Base-by-base conservation (phyloP, 441 rosid genomes). In the Omphalea diandra region DNA sequence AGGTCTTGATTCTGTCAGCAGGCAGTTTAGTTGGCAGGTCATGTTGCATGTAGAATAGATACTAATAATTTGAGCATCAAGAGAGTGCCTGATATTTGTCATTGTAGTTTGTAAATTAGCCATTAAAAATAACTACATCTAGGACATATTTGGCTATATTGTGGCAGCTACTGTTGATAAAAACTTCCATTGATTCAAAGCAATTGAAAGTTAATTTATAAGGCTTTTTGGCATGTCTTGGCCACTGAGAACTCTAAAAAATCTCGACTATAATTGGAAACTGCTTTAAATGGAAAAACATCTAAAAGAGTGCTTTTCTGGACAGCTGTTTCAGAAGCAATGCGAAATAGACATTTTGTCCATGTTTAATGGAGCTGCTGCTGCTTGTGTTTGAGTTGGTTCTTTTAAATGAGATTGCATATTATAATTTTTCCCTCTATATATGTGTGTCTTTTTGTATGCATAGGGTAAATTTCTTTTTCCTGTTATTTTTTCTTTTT, bases 401-500 rank as follows among this genome's bases (percentile, higher is more conserved):
- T 43, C 32, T 50, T 43, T 43, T 59, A 32, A 20, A 50, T 7
- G 4, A 38, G 58, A 10, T 14, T 6, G 31, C 29, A 18, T 53
- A 2, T 40, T 12, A 32, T 44, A 33, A 11, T 50, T n/a, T n/a
- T n/a, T n/a, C 33, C 69, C 7, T 43, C 2, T 20, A 20, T 65
- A 33, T 6, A 15, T n/a, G 5, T 31, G 22, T 18, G 4, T 22
- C 5, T 2, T 8, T 59, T 46, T 7, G 26, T 46, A 22, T 64
- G 47, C n/a, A n/a, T 54, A 6, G 7, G 4, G 15, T 57, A 3
- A 29, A 38, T 63, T 64, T 26, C 29, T 7, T 60, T n/a, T 53
- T 41, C 2, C 38, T 64, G 55, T 55, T 76, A 6, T 32, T 41
- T 78, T 63, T 60, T 74, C n/a, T n/a, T n/a, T n/a, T n/a, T n/a